Conservation (phyloP, 2,329 filamentous ascomycete genomes). For the Ophiocordyceps polyrhachis-furcata region DNA sequence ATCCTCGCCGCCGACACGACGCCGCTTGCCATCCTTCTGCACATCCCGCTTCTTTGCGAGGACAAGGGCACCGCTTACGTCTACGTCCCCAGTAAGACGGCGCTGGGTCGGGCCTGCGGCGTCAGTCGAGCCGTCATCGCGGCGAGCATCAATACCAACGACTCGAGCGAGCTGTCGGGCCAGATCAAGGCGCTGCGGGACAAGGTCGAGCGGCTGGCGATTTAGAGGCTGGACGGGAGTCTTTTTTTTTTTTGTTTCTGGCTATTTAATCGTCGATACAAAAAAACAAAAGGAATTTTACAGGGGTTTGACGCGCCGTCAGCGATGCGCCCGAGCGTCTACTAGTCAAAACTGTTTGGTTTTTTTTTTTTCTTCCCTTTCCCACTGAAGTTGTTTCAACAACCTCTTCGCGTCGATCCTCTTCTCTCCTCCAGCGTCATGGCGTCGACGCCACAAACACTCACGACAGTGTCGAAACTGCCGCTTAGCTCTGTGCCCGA, state of each 20-base stretch:
- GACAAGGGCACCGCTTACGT: slow-evolving; percentile 52
- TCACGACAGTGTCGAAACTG: slow-evolving; percentile 16
- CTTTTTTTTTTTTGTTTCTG: neutral
- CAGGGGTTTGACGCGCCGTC: too few species aligned
- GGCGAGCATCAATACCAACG: slow-evolving; percentile 77
- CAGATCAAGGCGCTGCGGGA: slow-evolving; percentile 83
- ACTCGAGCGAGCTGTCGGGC: slow-evolving; percentile 67
- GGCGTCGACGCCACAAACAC: neutral
- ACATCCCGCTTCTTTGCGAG: slow-evolving; percentile 76
- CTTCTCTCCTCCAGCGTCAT: neutral
- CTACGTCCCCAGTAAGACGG: slow-evolving; percentile 60
- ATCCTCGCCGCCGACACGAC: slow-evolving; percentile 77
- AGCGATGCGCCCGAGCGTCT: too few species aligned
- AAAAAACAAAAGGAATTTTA: too few species aligned
- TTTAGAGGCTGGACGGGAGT: slow-evolving; percentile 32
- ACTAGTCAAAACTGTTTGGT: too few species aligned
- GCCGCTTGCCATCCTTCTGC: slow-evolving; percentile 73
- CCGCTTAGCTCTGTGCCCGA: slow-evolving; percentile 16
- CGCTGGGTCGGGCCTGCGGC: slow-evolving; percentile 76
- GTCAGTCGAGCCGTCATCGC: slow-evolving; percentile 78
- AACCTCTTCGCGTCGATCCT: too few species aligned
- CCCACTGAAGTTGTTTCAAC: too few species aligned
- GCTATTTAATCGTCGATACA: neutral
- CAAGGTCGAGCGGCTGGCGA: slow-evolving; percentile 90
- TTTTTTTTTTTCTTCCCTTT: neutral